phyloP scores from a whole-genome alignment of 23 red algal species.

The Porphyridium purpureum region DNA sequence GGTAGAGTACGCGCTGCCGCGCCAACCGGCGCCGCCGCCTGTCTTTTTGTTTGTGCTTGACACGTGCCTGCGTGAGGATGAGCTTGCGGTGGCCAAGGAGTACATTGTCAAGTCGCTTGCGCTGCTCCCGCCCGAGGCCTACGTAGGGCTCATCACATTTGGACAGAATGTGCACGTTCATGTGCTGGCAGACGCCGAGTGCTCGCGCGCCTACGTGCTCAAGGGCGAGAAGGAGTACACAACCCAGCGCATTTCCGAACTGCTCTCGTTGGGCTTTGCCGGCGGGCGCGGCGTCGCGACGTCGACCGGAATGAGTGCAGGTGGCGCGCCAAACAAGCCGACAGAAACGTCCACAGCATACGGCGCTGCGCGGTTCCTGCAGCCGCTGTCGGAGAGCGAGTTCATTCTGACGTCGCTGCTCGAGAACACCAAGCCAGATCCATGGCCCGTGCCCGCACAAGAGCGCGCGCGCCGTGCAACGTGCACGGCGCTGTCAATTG shows the following conservation, averaged over 20 bases:
- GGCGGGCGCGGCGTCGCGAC: slow-evolving; percentile 1
- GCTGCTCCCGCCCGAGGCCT: slow-evolving; percentile 52
- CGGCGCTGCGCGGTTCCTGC: slow-evolving; percentile 59
- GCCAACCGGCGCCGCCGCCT: slow-evolving; percentile 48
- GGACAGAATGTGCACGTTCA: slow-evolving; percentile 98
- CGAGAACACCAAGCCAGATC: slow-evolving; percentile 54
- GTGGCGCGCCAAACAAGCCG: slow-evolving; percentile 1
- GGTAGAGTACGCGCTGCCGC: slow-evolving; percentile 65
- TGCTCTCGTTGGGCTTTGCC: slow-evolving; percentile 21
- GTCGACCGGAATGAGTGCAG: slow-evolving; percentile 4
- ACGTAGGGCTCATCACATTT: slow-evolving; percentile 83
- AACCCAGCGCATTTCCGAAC: slow-evolving; percentile 38
- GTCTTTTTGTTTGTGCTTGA: slow-evolving; percentile 90
- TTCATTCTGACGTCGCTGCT: slow-evolving; percentile 82
- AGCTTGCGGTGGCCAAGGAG: slow-evolving; percentile 74
- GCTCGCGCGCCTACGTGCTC: slow-evolving; percentile 67
- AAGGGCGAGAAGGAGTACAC: slow-evolving; percentile 80
- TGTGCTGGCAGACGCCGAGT: slow-evolving; percentile 72
- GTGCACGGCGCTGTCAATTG: slow-evolving; percentile 58
- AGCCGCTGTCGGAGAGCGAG: slow-evolving; percentile 79
- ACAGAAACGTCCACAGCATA: slow-evolving; percentile 6
- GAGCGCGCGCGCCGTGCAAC: slow-evolving; percentile 70
- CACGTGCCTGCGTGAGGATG: slow-evolving; percentile 40
- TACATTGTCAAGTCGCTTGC: slow-evolving; percentile 69
- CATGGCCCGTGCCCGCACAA: slow-evolving; percentile 69